Percentiles rank a stretch among this genome's conserved stretches.
These are phyloP conservation scores for Metarhizium album DNA, from an alignment of 2,329 filamentous ascomycete species.

Conservation along the genomic window DNA sequence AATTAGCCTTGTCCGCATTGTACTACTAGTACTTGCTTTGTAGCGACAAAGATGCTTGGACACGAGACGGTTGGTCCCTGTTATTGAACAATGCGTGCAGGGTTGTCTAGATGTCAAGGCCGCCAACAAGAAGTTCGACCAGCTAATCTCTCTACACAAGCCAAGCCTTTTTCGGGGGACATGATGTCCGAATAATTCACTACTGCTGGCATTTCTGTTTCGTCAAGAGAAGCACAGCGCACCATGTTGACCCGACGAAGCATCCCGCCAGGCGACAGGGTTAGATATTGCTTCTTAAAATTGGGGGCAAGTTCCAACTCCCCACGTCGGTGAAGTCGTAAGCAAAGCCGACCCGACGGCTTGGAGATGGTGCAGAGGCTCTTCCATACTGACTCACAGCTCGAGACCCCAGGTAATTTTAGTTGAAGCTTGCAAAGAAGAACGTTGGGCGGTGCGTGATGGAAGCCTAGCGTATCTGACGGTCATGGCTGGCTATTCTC, in stretches of 20 bases:
- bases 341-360: neutral
- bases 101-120: neutral
- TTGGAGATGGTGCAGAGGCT: too few species aligned
- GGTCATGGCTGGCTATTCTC: conserved; percentile 10
- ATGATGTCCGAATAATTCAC: too few species aligned
- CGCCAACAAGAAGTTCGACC: neutral
- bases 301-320: conserved; percentile 5
- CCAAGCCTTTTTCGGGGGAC: neutral
- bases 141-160: neutral
- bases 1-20: too few species aligned
- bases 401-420: too few species aligned
- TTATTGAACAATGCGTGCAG: too few species aligned
- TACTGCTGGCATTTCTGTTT: neutral
- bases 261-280: conserved; percentile 9
- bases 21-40: neutral
- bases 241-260: conserved; percentile 4
- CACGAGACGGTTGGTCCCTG: neutral
- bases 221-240: neutral
- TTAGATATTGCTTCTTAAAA: conserved; percentile 7
- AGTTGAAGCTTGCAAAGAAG: too few species aligned
- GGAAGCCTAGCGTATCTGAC: conserved; percentile 10
- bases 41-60: neutral
- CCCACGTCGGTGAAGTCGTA: conserved; percentile 5
- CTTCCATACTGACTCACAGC: too few species aligned
- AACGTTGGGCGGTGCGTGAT: too few species aligned